These are phyloP conservation scores for Gossypium australe DNA, from an alignment of 345 rosid species.

Conservation along the genomic window DNA sequence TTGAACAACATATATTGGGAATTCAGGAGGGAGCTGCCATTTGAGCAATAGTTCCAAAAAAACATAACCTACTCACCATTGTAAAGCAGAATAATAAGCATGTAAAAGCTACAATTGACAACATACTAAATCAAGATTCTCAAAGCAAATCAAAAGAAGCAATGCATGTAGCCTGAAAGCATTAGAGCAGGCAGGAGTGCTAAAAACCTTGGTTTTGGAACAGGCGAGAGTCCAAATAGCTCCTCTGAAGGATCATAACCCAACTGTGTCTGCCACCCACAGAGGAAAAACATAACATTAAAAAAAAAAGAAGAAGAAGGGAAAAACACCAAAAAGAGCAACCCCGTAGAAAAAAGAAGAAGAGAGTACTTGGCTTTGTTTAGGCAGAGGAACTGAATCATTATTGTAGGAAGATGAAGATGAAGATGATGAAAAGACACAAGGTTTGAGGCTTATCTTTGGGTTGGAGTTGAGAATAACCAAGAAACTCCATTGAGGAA, in stretches of 20 bases:
- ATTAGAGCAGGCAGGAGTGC: not conserved
- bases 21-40: no score
- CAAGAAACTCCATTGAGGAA: slow-evolving; percentile 30
- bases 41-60: not conserved
- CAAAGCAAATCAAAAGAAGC: not conserved
- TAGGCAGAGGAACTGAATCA: slow-evolving; percentile 33
- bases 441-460: slow-evolving; percentile 29
- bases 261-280: slow-evolving; percentile 27
- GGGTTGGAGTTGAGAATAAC: slow-evolving; percentile 19
- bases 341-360: not conserved
- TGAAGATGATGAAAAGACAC: slow-evolving; percentile 37
- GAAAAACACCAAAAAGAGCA: no score
- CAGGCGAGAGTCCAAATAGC: slow-evolving; percentile 57
- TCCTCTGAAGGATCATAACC: slow-evolving; percentile 87
- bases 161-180: not conserved
- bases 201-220: slow-evolving; percentile 50
- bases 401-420: slow-evolving; percentile 30
- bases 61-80: not conserved
- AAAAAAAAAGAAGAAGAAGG: not conserved
- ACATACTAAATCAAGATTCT: not conserved
- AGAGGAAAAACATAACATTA: slow-evolving; percentile 1
- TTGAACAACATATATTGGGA: no score
- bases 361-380: slow-evolving; percentile 35
- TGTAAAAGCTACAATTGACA: not conserved
- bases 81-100: not conserved